Evolutionary conservation across 163 green algal species (phyloP).

Genomic region (Chlorella variabilis): DNA sequence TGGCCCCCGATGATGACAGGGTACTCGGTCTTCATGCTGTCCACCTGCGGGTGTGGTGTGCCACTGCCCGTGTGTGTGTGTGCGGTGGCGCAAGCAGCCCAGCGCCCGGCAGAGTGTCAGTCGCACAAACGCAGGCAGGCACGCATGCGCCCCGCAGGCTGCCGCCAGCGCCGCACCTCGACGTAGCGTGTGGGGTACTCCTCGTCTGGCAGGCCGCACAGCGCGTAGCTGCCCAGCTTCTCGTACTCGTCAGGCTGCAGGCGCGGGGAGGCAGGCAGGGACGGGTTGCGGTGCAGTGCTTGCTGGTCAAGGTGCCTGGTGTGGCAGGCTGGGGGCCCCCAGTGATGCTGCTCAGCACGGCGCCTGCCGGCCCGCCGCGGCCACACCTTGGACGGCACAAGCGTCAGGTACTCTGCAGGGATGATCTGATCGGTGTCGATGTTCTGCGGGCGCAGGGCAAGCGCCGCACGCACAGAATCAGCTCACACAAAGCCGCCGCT

Average conservation of each 20-base stretch:
- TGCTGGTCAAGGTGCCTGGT: too few species aligned
- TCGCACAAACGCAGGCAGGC: not conserved
- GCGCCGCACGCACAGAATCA: not conserved
- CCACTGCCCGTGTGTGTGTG: too few species aligned
- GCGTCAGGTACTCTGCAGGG: constrained; percentile 96
- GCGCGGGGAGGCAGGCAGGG: not conserved
- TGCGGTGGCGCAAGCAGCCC: not conserved
- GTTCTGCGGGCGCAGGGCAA: constrained; percentile 76
- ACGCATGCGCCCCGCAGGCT: too few species aligned
- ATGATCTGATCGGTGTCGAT: constrained; percentile 99
- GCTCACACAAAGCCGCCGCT: too few species aligned
- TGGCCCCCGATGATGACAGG: constrained; percentile 91
- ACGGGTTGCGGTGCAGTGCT: too few species aligned
- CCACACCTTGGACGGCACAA: constrained; percentile 95
- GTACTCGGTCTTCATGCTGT: constrained; percentile 94
- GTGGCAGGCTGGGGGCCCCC: too few species aligned
- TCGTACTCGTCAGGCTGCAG: constrained; percentile 96
- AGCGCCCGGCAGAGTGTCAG: not conserved
- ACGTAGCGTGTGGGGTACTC: constrained; percentile 75
- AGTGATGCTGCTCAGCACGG: too few species aligned
- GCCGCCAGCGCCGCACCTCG: constrained; percentile 29
- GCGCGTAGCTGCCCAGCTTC: constrained; percentile 95
- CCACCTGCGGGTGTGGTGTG: constrained; percentile 57
- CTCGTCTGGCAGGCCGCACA: constrained; percentile 89
- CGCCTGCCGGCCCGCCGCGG: not conserved